Conservation (phyloP, 805 yeast species). For the Candida nitratophila region DNA sequence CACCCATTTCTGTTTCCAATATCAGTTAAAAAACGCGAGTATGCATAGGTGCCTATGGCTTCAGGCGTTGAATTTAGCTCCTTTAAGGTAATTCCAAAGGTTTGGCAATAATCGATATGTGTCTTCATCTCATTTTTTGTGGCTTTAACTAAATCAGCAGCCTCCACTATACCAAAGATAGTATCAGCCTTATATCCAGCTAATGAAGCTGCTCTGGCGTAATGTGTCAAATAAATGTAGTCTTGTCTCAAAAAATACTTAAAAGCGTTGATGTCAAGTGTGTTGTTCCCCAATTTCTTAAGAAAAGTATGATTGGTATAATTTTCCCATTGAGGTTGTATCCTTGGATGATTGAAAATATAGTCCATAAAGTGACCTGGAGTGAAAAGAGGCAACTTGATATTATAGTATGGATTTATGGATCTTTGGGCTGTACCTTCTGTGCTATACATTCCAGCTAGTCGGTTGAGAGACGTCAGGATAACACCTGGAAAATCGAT, state of each 20-base stretch:
- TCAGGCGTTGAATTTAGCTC: slow-evolving; percentile 18
- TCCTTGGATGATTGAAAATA: slow-evolving; percentile 48
- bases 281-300: slow-evolving; percentile 42
- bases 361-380: slow-evolving; percentile 37
- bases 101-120: slow-evolving; percentile 30
- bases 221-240: slow-evolving; percentile 55
- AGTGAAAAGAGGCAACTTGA: not conserved
- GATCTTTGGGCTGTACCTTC: not conserved
- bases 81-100: slow-evolving; percentile 28
- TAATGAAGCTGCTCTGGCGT: slow-evolving; percentile 55
- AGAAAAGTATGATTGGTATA: slow-evolving; percentile 57
- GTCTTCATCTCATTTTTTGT: slow-evolving; percentile 45
- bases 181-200: slow-evolving; percentile 58
- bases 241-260: slow-evolving; percentile 42
- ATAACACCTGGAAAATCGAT: not conserved
- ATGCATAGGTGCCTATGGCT: slow-evolving; percentile 41
- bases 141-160: slow-evolving; percentile 41
- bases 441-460: not conserved
- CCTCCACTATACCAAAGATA: slow-evolving; percentile 41
- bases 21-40: slow-evolving; percentile 49
- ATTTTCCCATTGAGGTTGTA: slow-evolving; percentile 44
- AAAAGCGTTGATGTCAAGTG: slow-evolving; percentile 41
- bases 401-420: not conserved
- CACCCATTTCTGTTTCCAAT: slow-evolving; percentile 49
- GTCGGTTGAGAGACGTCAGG: not conserved